Evolutionary conservation across 345 rosid genomes (phyloP), one percentile per base, ranked within the genome.

Genomic region (Eucalyptus erythrocorys): DNA sequence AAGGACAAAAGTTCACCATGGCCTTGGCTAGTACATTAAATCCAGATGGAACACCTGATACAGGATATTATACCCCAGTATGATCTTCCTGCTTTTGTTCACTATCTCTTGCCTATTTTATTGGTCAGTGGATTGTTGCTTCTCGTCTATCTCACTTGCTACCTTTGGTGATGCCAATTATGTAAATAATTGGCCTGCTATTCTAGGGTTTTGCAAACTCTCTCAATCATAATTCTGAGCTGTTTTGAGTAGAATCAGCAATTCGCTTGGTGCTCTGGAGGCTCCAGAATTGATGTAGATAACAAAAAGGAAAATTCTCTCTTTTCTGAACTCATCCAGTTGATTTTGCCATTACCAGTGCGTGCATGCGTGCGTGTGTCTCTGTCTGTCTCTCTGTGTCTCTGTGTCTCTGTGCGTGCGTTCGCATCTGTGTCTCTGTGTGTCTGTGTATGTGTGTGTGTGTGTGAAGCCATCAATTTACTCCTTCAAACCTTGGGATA

Each of bases 1-100:
- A 91, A 43, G 94, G 93, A 86, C 96, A 95, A 57, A 96, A 94
- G 91, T 96, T 96, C 88, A 92, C 95, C 68, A 85, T 95, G 92
- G 97, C 97, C 0, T 88, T 96, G 92, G 97, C 98, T 90, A 93
- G 92, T 85, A 95, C 99, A 0, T 89, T 96, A 80, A 95, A 96
- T 90, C 90, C 94, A 89, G 97, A 96, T 90, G 99, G 99, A 51
- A 95, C 96, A 86, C 96, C 97, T 5, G 97, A 96, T 90, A 90
- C 99, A 27, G 96, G 95, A 89, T 95, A 95, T 87, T 95, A 90
- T 88, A 92, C 95, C 87, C 97, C 91, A 90, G 98, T 96, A 93
- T n/a, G 51, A 87, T 84, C 51, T 30, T 61, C 43, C 61, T 43
- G 40, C n/a, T 27, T 66, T 64, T 34, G 45, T 37, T 55, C 50